Base-by-base conservation (phyloP, 2,329 filamentous ascomycete species). In the Alternaria atra region DNA sequence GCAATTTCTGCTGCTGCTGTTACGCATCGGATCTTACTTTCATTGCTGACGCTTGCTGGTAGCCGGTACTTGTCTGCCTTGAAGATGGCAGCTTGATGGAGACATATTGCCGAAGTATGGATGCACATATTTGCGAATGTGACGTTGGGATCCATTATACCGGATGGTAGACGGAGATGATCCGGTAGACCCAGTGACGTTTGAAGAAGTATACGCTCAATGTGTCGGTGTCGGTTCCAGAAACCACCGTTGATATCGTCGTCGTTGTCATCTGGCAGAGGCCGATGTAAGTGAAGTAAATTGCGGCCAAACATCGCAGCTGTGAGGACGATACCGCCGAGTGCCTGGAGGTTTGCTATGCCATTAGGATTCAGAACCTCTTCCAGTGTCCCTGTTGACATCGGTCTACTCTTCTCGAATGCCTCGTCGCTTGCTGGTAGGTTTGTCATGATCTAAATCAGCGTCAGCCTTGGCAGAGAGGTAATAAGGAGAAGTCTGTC, bases 81-180 rank as follows among this genome's bases (percentile, higher is more conserved):
- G 85, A 94, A 97, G 20, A 99, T 98, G 27, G 95, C 95, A 2
- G 94, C 95, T 80, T 99, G 95, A 73, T 99, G 95, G n/a, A 99
- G 83, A 77, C 94, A 98, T 55, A 99, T 98, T 1, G 93, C 93
- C 1, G 94, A 97, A 0, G 95, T 97, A 76, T 98, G 94, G 32
- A 99, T 93, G 74, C 92, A 93, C 93, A 99, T 97, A 72, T 98
- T 98, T 58, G 91, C 89, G 76, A 97, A 98, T 5, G 98, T 89
- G 55, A 94, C 89, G 66, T 97, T 98, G 4, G 93, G 86, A 72
- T 94, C 91, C 15, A 84, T 82, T 34, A 97, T 81, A 0, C 92
- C 93, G 15, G 82, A 81, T 0, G 95, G 93, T 32, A 98, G 83
- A 68, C 94, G 92, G 32, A 98, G 84, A 66, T 91, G 85, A 34